phyloP scores from a whole-genome alignment of 176 grass and related monocot species.

The Musa acuminata region DNA sequence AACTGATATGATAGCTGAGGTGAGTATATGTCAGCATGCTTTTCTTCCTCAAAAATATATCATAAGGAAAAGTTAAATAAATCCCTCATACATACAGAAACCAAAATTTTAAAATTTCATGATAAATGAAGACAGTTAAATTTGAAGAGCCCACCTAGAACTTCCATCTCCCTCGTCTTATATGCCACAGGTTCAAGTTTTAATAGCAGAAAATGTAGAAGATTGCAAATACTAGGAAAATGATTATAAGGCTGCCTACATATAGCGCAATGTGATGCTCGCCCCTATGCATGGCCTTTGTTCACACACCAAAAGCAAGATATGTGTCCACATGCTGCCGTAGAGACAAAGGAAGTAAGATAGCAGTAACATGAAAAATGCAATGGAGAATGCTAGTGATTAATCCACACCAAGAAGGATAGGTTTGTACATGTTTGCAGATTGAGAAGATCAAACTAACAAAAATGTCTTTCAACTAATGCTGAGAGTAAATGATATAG shows the following conservation, averaged over 20 bases:
- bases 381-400: conserved; percentile 6
- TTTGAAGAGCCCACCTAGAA: conserved; percentile 42
- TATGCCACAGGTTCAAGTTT: conserved; percentile 74
- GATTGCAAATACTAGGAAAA: conserved; percentile 72
- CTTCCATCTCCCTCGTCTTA: conserved; percentile 63
- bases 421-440: conserved; percentile 60
- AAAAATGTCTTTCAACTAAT: not conserved
- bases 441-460: not conserved
- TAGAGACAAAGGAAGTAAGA: not conserved
- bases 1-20: conserved; percentile 52
- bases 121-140: too few relatives aligned
- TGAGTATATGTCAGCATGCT: conserved; percentile 28
- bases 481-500: too few relatives aligned
- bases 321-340: conserved; percentile 86
- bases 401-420: conserved; percentile 65
- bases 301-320: conserved; percentile 91
- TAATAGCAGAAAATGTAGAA: conserved; percentile 67
- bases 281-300: conserved; percentile 36
- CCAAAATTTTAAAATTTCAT: not conserved
- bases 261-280: conserved; percentile 51
- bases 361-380: not conserved
- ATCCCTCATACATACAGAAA: not conserved
- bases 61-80: not conserved
- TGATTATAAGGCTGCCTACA: conserved; percentile 67
- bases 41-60: conserved; percentile 49